Base-by-base conservation (phyloP, 306 rosid species). In the Prosopis cineraria region DNA sequence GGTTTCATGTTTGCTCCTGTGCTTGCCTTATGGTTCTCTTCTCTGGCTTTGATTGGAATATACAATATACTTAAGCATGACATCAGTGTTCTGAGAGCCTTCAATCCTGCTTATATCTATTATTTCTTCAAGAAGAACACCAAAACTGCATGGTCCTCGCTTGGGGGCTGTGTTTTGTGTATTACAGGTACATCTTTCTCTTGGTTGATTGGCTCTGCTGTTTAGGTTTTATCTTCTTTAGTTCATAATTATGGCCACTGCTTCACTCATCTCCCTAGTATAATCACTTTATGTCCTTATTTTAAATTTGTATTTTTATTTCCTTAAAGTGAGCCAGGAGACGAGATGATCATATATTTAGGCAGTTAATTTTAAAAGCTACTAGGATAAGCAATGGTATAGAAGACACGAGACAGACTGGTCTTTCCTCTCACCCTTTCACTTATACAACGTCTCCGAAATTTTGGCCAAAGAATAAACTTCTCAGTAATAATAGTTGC, bases 91-190 rank as follows among this genome's bases (percentile, higher is more conserved):
- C 45, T 89, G 73, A 88, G 84, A 88, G 98, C 97, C 70, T 59
- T 89, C 79, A 91, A 86, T 84, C 96, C 92, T 0, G 85, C 84
- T 78, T 88, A 89, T 77, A 85, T 86, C 53, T 92, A 84, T 81
- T 87, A 73, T 27, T 91, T 88, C 91, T 88, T 90, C 77, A 80
- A 88, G 85, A 89, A 84, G 83, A 79, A 90, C 79, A 73, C 82
- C 55, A 86, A 11, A 48, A 68, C 33, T 45, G 94, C 93, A 16
- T 87, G 98, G 98, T 86, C 91, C 72, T 85, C 91, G 67, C 94
- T 91, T 58, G 98, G 94, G 43, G 94, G 94, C 77, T 88, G 98
- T 82, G 94, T 89, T 83, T 85, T 91, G 75, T 89, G 96, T 79
- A 80, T 86, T 77, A 86, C 91, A 88, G 96, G 96, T 90, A 89